Percentiles rank a stretch among this genome's conserved stretches.
These are phyloP conservation scores for Dioscorea alata DNA, from an alignment of 106 monocot genomes.

Conservation along the genomic window DNA sequence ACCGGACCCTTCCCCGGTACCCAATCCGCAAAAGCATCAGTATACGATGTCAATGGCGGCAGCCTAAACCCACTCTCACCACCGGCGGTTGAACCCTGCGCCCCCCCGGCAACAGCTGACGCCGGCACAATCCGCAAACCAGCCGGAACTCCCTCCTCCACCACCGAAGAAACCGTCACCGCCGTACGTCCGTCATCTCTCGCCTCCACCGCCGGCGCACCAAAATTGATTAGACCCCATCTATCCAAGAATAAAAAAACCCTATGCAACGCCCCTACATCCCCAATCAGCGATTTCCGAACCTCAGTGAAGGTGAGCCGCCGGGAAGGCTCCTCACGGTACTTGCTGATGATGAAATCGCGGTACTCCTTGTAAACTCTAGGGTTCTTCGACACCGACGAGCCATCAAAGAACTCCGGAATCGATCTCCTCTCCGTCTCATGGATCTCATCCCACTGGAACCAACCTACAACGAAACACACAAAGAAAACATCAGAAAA, in stretches of 20 bases:
- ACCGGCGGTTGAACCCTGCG: neutral
- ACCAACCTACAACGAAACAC: slow-evolving; percentile 56
- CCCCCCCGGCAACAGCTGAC: slow-evolving; percentile 1
- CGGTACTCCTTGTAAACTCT: slow-evolving; percentile 95
- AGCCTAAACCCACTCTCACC: slow-evolving; percentile 40
- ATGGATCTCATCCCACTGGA: slow-evolving; percentile 86
- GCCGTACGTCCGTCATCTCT: slow-evolving; percentile 17
- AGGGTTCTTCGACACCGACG: slow-evolving; percentile 54
- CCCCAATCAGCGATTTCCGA: slow-evolving; percentile 69
- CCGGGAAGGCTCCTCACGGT: slow-evolving; percentile 59
- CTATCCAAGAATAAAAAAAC: slow-evolving; percentile 65
- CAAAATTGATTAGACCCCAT: slow-evolving; percentile 83
- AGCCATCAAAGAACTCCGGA: slow-evolving; percentile 79
- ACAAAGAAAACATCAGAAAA: slow-evolving; percentile 5
- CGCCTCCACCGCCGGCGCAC: slow-evolving; percentile 4
- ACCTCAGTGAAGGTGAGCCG: slow-evolving; percentile 76
- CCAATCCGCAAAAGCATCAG: slow-evolving; percentile 57
- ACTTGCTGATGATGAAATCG: slow-evolving; percentile 91
- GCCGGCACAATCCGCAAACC: slow-evolving; percentile 47
- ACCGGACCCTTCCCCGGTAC: slow-evolving; percentile 13
- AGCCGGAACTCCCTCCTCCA: slow-evolving; percentile 30
- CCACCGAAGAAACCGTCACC: slow-evolving; percentile 6
- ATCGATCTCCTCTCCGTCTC: slow-evolving; percentile 61
- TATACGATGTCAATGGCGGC: slow-evolving; percentile 67
- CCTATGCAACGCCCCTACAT: slow-evolving; percentile 47